Evolutionary conservation across 108 stramenopile genomes (phyloP), one percentile per base, ranked within the genome.

Genomic region (Fragilariopsis cylindrus): DNA sequence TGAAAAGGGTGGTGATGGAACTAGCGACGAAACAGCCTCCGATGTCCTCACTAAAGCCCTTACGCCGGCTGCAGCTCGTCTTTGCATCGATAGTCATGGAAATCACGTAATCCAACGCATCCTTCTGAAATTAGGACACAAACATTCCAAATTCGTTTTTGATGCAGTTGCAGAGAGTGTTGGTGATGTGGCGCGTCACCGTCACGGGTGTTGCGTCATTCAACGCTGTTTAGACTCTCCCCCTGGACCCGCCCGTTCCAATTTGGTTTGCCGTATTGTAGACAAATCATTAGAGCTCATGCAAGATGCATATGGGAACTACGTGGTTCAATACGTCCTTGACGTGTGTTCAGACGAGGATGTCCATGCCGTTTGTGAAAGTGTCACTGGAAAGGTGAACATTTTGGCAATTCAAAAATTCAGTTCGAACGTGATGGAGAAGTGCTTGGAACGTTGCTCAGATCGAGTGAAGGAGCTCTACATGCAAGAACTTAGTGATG

Each of bases 151-250:
- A 50, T 98, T 97, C 77, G 94, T 98, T 65, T 98, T 96, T 76
- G 97, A 97, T 76, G 94, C 94, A 30, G 95, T 95, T 62, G 93
- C 94, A 16, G 85, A 81, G 41, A 88, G 90, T 58, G 96, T 93
- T 63, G 83, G 96, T 9, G 93, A 97, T 79, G 97, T 99, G 65
- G 96, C 97, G 52, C 93, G 96, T 69, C 97, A 98, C 82, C 94
- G 98, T 62, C 97, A 99, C 79, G 98, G 98, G 9, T 98, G 97
- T 78, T 98, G 98, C 70, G 98, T 98, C 63, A 96, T 99, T 79
- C 98, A 99, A 77, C 87, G 97, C 39, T 98, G 97, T 75, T 82
- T 99, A 7, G 97, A 98, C 68, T 97, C 97, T 21, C 94, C 95
- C 30, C 89, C 88, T 62, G 84, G 85, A 40, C 80, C 88, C 3